A percentile compares a stretch with the other conserved stretches of the same genome.
phyloP scores from a whole-genome alignment of 495 filamentous ascomycete species.

The Tuber borchii region DNA sequence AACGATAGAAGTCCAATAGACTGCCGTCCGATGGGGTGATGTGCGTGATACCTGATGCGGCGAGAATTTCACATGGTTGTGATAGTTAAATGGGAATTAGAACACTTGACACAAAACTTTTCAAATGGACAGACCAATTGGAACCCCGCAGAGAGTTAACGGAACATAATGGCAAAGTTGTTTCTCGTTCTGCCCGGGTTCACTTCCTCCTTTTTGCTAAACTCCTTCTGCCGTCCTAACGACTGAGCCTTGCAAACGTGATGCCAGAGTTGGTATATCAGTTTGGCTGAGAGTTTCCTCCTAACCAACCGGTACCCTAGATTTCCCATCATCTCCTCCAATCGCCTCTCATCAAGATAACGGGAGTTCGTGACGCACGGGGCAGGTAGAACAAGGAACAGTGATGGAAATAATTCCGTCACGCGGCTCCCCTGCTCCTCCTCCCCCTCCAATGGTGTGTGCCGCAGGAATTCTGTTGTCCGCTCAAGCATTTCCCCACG shows the following conservation, averaged over 20 bases:
- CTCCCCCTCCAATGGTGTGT: constrained; percentile 19
- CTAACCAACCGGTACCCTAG: constrained; percentile 63
- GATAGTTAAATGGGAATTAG: background rate
- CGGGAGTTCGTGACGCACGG: constrained; percentile 87
- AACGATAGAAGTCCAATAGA: background rate
- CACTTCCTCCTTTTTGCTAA: constrained; percentile 65
- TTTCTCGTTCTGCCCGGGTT: constrained; percentile 68
- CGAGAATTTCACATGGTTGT: constrained; percentile 2
- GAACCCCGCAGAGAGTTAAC: constrained; percentile 17
- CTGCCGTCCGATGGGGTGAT: background rate
- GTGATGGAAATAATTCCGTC: constrained; percentile 55
- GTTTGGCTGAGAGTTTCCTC: constrained; percentile 68
- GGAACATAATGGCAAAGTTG: constrained; percentile 76
- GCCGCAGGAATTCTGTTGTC: constrained; percentile 59
- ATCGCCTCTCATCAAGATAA: constrained; percentile 69
- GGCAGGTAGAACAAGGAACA: constrained; percentile 86
- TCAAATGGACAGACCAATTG: background rate
- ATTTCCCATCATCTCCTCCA: constrained; percentile 65
- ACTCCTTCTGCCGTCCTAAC: constrained; percentile 37
- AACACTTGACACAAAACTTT: background rate
- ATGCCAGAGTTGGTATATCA: constrained; percentile 83
- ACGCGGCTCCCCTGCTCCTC: constrained; percentile 21
- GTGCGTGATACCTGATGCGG: background rate
- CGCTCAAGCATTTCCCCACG: constrained; percentile 84
- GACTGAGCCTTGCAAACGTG: constrained; percentile 23